phyloP scores from a whole-genome alignment of 2,329 filamentous ascomycete species.

The Fusarium transvaalense region DNA sequence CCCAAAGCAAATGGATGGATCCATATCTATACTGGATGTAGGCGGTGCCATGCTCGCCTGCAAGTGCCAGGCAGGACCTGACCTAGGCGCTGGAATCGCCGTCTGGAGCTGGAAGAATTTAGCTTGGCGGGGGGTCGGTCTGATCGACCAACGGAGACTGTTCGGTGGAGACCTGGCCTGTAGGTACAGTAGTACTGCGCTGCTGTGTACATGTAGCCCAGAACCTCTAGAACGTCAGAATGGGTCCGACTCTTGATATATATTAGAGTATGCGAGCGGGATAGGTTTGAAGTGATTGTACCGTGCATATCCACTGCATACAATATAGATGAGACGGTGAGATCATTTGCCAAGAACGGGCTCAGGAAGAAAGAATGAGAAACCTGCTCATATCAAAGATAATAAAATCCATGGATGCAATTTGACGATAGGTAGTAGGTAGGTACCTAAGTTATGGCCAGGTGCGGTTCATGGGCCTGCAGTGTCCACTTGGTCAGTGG shows the following conservation, averaged over 20 bases:
- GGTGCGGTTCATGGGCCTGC: background rate
- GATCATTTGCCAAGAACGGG: background rate
- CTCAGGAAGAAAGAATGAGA: background rate
- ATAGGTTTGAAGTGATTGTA: background rate
- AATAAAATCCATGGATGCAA: background rate
- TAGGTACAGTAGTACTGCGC: background rate
- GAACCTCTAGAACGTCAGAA: conserved; percentile 30
- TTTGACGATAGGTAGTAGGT: background rate
- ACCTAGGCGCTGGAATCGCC: conserved; percentile 35
- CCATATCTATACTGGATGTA: too few species aligned
- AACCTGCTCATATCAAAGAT: conserved; percentile 3
- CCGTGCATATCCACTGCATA: background rate
- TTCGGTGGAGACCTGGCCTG: conserved; percentile 9
- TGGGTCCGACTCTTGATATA: conserved; percentile 22
- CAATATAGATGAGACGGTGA: background rate
- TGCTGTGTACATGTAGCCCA: conserved; percentile 7
- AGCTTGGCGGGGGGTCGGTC: conserved; percentile 39
- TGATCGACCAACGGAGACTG: conserved; percentile 45
- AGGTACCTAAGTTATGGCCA: background rate
- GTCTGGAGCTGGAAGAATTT: conserved; percentile 32
- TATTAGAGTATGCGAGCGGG: background rate
- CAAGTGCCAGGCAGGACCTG: conserved; percentile 3
- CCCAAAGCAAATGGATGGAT: background rate
- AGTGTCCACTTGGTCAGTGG: conserved; percentile 12
- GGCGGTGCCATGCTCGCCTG: background rate